phyloP scores from a whole-genome alignment of 352 stramenopile genomes.

The Phytophthora fragariaefolia region DNA sequence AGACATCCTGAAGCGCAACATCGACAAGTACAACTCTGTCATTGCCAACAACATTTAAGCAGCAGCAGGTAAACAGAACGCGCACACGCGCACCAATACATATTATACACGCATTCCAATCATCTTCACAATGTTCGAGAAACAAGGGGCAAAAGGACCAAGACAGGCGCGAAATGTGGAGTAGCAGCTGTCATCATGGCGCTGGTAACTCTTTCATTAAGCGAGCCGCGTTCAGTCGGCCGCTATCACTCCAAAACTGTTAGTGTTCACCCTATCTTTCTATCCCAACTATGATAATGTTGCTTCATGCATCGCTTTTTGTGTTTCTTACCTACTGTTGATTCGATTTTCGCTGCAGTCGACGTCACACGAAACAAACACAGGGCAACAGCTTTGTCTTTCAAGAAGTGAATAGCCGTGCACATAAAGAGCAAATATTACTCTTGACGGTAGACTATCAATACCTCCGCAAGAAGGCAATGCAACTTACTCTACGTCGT shows the following conservation, averaged over 20 bases:
- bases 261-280: conserved; percentile 28
- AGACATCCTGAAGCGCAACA: conserved; percentile 92
- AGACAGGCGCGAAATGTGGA: not conserved
- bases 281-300: conserved; percentile 29
- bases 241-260: conserved; percentile 3
- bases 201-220: not conserved
- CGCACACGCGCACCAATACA: conserved; percentile 34
- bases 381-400: not conserved
- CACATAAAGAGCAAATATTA: conserved; percentile 21
- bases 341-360: too few relatives aligned
- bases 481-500: conserved; percentile 7
- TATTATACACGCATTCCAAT: conserved; percentile 36
- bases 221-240: conserved; percentile 10
- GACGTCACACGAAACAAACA: too few relatives aligned
- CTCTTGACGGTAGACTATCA: conserved; percentile 16
- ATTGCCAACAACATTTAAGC: conserved; percentile 91
- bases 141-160: conserved; percentile 16
- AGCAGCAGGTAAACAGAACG: conserved; percentile 31
- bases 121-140: conserved; percentile 27
- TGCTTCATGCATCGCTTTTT: too few relatives aligned
- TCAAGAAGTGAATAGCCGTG: not conserved
- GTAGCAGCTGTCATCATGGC: conserved; percentile 10
- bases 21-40: conserved; percentile 91
- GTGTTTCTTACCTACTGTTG: not conserved
- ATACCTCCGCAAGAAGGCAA: conserved; percentile 5